Evolutionary conservation across 805 yeast species (phyloP), one percentile per base, ranked within the genome.

Genomic region (Torulaspora microellipsoides): DNA sequence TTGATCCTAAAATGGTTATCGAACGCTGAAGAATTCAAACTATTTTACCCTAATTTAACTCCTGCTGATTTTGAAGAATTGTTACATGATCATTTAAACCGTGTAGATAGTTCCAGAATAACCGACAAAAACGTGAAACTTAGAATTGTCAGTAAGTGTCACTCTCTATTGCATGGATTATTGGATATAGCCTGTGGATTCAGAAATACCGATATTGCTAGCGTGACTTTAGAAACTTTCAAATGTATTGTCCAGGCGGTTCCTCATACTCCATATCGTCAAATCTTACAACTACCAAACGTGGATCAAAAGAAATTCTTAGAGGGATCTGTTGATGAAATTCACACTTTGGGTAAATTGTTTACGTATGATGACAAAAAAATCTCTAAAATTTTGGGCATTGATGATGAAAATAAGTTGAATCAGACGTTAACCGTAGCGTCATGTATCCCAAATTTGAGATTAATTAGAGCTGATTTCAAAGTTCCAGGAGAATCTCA

Each of bases 401-500:
- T 80, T 37, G 60, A 60, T 15, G 76, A 75, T 58, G 52, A 68
- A 20, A 45, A 54, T 1, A 64, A 77, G 49, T 62, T 84, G 42
- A 60, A 72, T 17, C 68, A 68, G 25, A 73, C 85, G 1, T 59
- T 81, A 38, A 62, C 66, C 3, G 73, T 80, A 45, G 95, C 90
- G 1, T 60, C 75, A 2, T 69, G 73, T 27, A 77, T 89, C 28
- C 96, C 97, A 34, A 65, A 71, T 36, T 64, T 90, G 38, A 78
- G 83, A 55, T 68, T 89, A 12, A 51, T 89, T 25, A 77, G 76
- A 40, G 82, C 95, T 34, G 78, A 77, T 45, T 88, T 88, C 67
- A 74, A 76, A 49, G 96, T 91, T 34, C 91, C 96, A 3, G 98
- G 98, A 28, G 97, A 90, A 69, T 69, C 69, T 27, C 51, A 47